A percentile compares a stretch with the other conserved stretches of the same genome.
Conservation (phyloP, 2,329 filamentous ascomycete species). For the Metarhizium guizhouense region DNA sequence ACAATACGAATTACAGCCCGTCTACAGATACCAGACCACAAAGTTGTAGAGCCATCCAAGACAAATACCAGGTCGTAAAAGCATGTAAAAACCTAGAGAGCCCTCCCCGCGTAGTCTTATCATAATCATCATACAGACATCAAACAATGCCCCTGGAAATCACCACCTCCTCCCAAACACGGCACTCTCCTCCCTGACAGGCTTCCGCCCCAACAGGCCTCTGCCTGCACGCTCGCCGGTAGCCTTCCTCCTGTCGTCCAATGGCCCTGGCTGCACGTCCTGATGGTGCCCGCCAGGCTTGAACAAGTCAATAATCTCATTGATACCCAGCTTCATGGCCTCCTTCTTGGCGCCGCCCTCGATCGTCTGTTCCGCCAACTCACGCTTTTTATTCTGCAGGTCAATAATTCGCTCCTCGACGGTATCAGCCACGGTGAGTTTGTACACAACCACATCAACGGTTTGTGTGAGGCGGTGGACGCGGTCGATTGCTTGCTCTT, state of each 20-base stretch:
- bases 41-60: no score
- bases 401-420: conserved; percentile 95
- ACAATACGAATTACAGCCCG: no score
- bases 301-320: conserved; percentile 90
- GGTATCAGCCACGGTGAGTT: conserved; percentile 75
- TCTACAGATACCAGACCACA: no score
- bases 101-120: not conserved
- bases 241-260: conserved; percentile 1
- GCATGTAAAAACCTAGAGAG: no score
- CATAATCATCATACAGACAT: not conserved
- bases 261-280: conserved; percentile 7
- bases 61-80: no score
- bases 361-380: conserved; percentile 84
- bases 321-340: conserved; percentile 76
- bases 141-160: not conserved
- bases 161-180: conserved; percentile 35
- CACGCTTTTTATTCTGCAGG: conserved; percentile 86
- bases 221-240: not conserved
- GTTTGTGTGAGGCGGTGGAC: conserved; percentile 98
- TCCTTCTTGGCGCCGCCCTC: conserved; percentile 68
- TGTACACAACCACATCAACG: conserved; percentile 89
- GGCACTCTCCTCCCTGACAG: conserved; percentile 25
- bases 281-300: conserved; percentile 44
- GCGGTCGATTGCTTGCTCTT: conserved; percentile 97
- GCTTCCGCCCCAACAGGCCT: conserved; percentile 18